A percentile compares a stretch with the other conserved stretches of the same genome.
Conservation (phyloP, 805 yeast species). For the Nakazawaea pomicola region DNA sequence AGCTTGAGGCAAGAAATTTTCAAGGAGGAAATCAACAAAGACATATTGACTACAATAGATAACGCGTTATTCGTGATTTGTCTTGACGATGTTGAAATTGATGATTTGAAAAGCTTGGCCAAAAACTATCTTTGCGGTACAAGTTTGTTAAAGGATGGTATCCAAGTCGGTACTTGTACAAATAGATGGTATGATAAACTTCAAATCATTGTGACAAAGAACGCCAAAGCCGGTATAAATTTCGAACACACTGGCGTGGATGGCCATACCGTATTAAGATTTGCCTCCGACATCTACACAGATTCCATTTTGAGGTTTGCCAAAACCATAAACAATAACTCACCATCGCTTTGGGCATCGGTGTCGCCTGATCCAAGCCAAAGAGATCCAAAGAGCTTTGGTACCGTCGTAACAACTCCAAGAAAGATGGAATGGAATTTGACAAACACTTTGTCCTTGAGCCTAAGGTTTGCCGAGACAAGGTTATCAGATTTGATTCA, state of each 20-base stretch:
- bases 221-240: conserved; percentile 90
- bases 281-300: conserved; percentile 86
- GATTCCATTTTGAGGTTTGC: conserved; percentile 89
- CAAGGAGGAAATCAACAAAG: conserved; percentile 47
- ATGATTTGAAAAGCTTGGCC: conserved; percentile 59
- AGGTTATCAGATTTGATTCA: conserved; percentile 80
- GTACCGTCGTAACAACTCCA: conserved; percentile 62
- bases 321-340: conserved; percentile 66
- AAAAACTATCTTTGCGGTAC: conserved; percentile 88
- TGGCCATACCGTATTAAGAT: conserved; percentile 87
- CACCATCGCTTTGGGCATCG: conserved; percentile 68
- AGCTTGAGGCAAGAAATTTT: conserved; percentile 51
- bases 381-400: conserved; percentile 36
- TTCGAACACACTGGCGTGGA: conserved; percentile 95
- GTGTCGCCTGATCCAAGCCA: conserved; percentile 42
- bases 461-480: conserved; percentile 87
- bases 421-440: conserved; percentile 86
- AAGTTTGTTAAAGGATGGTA: conserved; percentile 71
- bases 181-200: conserved; percentile 94
- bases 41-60: conserved; percentile 72
- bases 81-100: conserved; percentile 70
- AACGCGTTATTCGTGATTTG: conserved; percentile 80
- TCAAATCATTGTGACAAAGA: conserved; percentile 80
- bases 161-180: conserved; percentile 91
- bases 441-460: conserved; percentile 70